A percentile compares a stretch with the other conserved stretches of the same genome.
These are phyloP conservation scores for Exophiala phaeomuriformis DNA, from an alignment of 2,329 filamentous ascomycete species.

Conservation along the genomic window DNA sequence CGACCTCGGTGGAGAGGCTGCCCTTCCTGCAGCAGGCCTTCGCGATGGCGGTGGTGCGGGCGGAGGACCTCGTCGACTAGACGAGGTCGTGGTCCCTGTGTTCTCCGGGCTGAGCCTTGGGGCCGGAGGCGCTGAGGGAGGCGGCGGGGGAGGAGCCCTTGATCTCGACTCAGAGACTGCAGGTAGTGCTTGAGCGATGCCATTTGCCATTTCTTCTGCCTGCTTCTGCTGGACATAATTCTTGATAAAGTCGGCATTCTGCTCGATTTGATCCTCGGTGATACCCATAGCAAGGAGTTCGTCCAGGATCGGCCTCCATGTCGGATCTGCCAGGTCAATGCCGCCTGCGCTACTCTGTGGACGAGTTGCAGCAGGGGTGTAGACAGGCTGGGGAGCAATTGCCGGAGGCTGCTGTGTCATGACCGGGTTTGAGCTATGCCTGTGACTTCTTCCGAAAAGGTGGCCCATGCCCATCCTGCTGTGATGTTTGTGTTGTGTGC, in stretches of 20 bases:
- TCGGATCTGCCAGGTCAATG: conserved; percentile 56
- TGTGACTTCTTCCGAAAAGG: conserved; percentile 43
- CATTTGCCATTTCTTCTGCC: conserved; percentile 38
- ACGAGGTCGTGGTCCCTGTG: conserved; percentile 47
- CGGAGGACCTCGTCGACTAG: conserved; percentile 51
- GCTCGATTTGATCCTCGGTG: conserved; percentile 59
- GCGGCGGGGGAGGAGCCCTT: conserved; percentile 47
- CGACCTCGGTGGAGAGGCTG: conserved; percentile 43
- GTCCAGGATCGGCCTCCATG: conserved; percentile 54
- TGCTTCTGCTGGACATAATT: conserved; percentile 59
- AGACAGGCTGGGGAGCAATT: conserved; percentile 24
- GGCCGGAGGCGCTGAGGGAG: conserved; percentile 52
- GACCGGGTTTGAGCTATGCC: conserved; percentile 38
- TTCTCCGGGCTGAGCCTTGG: conserved; percentile 53
- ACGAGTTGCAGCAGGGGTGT: conserved; percentile 23
- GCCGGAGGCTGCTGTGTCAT: conserved; percentile 26
- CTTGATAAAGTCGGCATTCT: conserved; percentile 63
- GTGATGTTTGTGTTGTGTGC: conserved; percentile 37
- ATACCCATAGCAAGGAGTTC: conserved; percentile 60
- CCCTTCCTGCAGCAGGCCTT: conserved; percentile 39
- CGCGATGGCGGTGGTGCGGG: conserved; percentile 52
- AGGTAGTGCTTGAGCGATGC: conserved; percentile 35
- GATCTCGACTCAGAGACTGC: conserved; percentile 31
- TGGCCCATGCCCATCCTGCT: conserved; percentile 48
- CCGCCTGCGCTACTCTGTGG: conserved; percentile 27